Base-by-base conservation (phyloP, 306 rosid genomes). In the Trichosanthes cucumerina region DNA sequence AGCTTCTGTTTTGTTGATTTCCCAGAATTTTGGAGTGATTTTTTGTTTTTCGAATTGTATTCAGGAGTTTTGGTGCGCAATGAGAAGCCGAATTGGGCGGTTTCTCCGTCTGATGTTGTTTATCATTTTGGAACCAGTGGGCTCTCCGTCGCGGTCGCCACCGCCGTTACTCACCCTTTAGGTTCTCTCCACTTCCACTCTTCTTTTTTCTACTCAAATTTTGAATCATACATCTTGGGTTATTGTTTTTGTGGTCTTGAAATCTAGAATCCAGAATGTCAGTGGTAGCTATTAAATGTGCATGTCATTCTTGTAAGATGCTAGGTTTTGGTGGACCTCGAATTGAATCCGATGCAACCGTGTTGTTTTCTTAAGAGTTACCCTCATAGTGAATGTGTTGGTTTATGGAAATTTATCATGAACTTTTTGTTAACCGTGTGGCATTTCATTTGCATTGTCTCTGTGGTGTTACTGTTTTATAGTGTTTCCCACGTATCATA, bases 121-220 rank as follows among this genome's bases (percentile, higher is more conserved):
- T 80, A 84, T 81, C 97, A 92, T 83, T 92, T 95, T 75, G 96
- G 87, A 14, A 84, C 93, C 24, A 91, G 98, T 80, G 98, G 97
- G 75, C 26, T 88, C 78, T 91, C 98, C 47, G 92, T 92, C 43
- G 98, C 97, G 3, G 84, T 88, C 52, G 96, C 97, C 46, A 89
- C 97, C 58, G 86, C 85, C 26, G 75, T 91, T 38, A 92, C 98
- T 84, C 97, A 92, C 68, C 97, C 98, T 79, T 57, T 95, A 83
- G 98, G 98, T 93, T 46, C 10, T 26, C 3, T 7, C 43, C 18
- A 0, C 4, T 76, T 6, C 1, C 39, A 0, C 6, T 12, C 28
- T 74, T 23, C 9, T 13, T 46, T 36, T 39, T 59, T 33, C n/a
- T 16, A 26, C 5, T 43, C 7, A 6, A 49, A 14, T 24, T 6